phyloP scores from a whole-genome alignment of 352 stramenopile genomes.

The Pythium phragmiticola region DNA sequence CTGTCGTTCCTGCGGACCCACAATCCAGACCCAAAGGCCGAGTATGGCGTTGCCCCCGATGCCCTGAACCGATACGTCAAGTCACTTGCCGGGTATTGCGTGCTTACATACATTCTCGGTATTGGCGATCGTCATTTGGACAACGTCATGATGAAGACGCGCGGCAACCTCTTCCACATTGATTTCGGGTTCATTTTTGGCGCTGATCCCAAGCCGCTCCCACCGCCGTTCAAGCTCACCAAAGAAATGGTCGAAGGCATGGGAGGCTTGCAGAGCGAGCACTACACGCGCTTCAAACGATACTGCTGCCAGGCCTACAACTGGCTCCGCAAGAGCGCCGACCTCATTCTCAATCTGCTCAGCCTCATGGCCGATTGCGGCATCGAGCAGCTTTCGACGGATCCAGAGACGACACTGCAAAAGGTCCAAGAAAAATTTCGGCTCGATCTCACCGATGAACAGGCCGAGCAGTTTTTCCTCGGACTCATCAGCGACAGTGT shows the following conservation, averaged over 20 bases:
- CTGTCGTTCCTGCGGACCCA: slow-evolving; percentile 85
- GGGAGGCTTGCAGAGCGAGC: slow-evolving; percentile 88
- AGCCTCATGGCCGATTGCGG: slow-evolving; percentile 98
- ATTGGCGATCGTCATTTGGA: slow-evolving; percentile 99
- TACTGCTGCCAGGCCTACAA: slow-evolving; percentile 94
- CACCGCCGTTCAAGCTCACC: slow-evolving; percentile 98
- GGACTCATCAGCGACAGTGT: slow-evolving; percentile 96
- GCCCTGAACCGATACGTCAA: slow-evolving; percentile 96
- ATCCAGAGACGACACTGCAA: slow-evolving; percentile 79
- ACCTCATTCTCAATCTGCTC: slow-evolving; percentile 98
- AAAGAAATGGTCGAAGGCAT: slow-evolving; percentile 98
- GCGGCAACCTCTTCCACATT: slow-evolving; percentile 99
- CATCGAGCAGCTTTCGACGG: slow-evolving; percentile 92
- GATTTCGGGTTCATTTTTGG: slow-evolving; percentile 99
- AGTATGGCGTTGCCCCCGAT: slow-evolving; percentile 90
- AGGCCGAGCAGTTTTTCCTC: slow-evolving; percentile 97
- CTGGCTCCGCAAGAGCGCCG: slow-evolving; percentile 96
- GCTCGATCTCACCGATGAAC: slow-evolving; percentile 96
- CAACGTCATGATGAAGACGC: slow-evolving; percentile 98
- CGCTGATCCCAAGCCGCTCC: slow-evolving; percentile 97
- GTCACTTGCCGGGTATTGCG: slow-evolving; percentile 98
- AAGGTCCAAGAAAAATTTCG: slow-evolving; percentile 96
- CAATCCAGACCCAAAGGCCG: slow-evolving; percentile 78
- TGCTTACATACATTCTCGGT: slow-evolving; percentile 99
- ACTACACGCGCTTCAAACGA: slow-evolving; percentile 93